Percentiles rank a stretch among this genome's conserved stretches.
Conservation (phyloP, 176 grass and related monocot genomes). For the Avena sativa region DNA sequence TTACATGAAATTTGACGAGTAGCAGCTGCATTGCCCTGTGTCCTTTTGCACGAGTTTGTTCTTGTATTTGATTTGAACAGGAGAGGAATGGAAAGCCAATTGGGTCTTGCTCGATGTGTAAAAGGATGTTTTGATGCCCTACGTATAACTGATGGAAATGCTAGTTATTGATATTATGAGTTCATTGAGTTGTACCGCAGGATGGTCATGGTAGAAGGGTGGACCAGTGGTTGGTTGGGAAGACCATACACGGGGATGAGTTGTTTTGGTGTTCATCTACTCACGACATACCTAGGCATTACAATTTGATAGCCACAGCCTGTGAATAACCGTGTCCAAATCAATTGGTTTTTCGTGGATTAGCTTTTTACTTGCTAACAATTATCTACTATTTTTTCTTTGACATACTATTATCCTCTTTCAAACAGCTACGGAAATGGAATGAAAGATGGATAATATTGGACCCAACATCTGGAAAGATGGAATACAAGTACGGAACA, state of each 20-base stretch:
- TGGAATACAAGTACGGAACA: constrained; percentile 96
- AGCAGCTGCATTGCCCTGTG: constrained; percentile 18
- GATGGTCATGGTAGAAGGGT: constrained; percentile 1
- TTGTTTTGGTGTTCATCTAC: neutral
- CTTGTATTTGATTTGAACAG: neutral
- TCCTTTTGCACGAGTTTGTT: neutral
- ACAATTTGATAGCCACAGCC: neutral
- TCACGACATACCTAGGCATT: neutral
- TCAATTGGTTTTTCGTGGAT: constrained; percentile 4
- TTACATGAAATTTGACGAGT: neutral
- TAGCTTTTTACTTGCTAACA: neutral
- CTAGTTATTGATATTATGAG: neutral
- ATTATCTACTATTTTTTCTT: constrained; percentile 12
- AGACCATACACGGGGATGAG: neutral
- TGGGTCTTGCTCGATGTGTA: neutral
- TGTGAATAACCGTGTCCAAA: neutral
- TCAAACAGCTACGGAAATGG: constrained; percentile 90
- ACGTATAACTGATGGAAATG: neutral
- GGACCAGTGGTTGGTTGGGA: constrained; percentile 5
- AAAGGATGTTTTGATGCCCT: neutral
- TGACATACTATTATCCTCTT: constrained; percentile 18
- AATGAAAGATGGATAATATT: constrained; percentile 96
- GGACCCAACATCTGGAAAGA: constrained; percentile 92
- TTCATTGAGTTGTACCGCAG: neutral
- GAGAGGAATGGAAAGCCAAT: neutral